Percentiles rank a stretch among this genome's conserved stretches.
phyloP scores from a whole-genome alignment of 2,329 filamentous ascomycete species.

The Nemania abortiva region DNA sequence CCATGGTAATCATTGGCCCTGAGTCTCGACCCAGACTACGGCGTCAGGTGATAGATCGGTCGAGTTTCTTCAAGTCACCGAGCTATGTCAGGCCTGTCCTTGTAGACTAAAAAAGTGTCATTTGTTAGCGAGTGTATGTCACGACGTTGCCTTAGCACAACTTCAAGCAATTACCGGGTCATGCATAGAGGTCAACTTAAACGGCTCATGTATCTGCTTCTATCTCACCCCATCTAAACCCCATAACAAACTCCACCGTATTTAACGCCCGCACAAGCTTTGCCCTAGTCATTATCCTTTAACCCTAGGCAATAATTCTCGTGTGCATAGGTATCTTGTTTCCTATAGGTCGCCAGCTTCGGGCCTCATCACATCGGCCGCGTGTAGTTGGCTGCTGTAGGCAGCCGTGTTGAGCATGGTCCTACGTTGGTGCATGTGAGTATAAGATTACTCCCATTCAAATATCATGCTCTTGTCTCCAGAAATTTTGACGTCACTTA shows the following conservation, averaged over 20 bases:
- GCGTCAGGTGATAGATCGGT: constrained; percentile 23
- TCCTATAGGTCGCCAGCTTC: not conserved
- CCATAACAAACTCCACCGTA: not conserved
- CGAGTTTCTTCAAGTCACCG: not conserved
- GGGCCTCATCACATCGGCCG: not conserved
- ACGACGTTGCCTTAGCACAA: not conserved
- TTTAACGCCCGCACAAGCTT: not conserved
- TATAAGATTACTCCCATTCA: not conserved
- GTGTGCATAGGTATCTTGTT: not conserved
- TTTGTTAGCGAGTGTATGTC: not conserved
- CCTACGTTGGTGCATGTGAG: not conserved
- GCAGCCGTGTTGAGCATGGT: not conserved
- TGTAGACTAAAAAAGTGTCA: not conserved
- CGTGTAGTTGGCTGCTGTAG: constrained; percentile 3
- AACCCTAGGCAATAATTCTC: not conserved
- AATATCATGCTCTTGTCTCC: not conserved
- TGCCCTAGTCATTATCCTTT: not conserved
- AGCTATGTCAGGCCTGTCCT: constrained; percentile 5
- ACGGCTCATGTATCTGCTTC: constrained; percentile 1
- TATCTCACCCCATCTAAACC: not conserved
- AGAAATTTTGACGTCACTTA: not conserved
- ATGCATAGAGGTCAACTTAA: constrained; percentile 12
- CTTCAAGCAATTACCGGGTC: not conserved
- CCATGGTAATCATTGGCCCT: not conserved
- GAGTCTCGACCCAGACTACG: constrained; percentile 14